Conservation (phyloP, 2,329 filamentous ascomycete species). For the Colletotrichum godetiae region DNA sequence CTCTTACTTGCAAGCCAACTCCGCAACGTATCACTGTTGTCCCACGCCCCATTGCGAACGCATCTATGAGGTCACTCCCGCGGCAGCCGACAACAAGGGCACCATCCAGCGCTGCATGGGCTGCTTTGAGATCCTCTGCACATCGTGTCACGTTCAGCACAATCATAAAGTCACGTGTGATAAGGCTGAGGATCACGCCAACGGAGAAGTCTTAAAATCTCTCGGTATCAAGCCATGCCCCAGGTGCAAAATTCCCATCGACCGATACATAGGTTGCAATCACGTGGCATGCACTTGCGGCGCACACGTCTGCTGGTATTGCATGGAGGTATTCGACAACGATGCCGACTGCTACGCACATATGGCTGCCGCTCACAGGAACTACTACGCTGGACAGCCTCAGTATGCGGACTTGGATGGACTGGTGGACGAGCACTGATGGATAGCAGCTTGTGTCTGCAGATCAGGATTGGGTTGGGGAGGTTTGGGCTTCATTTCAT, state of each 20-base stretch:
- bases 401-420: not conserved
- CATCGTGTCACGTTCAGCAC: slow-evolving; percentile 48
- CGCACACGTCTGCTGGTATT: slow-evolving; percentile 61
- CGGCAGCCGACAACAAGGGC: not conserved
- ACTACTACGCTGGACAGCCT: not conserved
- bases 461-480: not conserved
- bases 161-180: slow-evolving; percentile 44
- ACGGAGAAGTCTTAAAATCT: slow-evolving; percentile 45
- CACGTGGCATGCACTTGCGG: slow-evolving; percentile 58
- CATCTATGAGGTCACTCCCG: not conserved
- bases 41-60: not conserved
- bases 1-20: not conserved
- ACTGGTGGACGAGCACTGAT: not conserved
- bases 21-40: not conserved
- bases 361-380: not conserved
- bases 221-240: slow-evolving; percentile 49
- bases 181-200: slow-evolving; percentile 44
- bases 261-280: slow-evolving; percentile 58
- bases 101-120: slow-evolving; percentile 47
- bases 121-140: slow-evolving; percentile 50
- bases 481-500: not conserved
- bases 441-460: not conserved
- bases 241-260: slow-evolving; percentile 50
- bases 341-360: not conserved
- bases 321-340: slow-evolving; percentile 48